Base-by-base conservation (phyloP, 805 yeast genomes). In the Saccharomyces paradoxus region DNA sequence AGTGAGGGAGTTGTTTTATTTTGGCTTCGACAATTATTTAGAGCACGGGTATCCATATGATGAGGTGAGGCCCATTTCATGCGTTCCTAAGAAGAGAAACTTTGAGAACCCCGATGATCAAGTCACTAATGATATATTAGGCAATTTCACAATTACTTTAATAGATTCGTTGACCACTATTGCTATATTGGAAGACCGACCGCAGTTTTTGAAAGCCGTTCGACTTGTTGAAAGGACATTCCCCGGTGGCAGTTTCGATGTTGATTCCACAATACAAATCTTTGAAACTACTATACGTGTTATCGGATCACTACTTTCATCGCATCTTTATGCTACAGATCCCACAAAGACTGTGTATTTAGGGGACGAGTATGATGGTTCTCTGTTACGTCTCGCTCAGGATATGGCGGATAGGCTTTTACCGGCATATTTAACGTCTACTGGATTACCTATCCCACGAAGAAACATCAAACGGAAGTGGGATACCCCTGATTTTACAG, bases 221-320 rank as follows among this genome's bases (percentile, higher is more conserved):
- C 64, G 68, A 0, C 63, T 78, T 24, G 71, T 81, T 9, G 67
- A 67, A 12, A 63, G 68, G 2, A 71, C 72, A 44, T 68, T 74
- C 9, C 58, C 59, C 7, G 41, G 44, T 21, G 53, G 41, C n/a
- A 64, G 73, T 50, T 89, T 89, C 64, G 77, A 81, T 44, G 76
- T 81, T 44, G 82, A 88, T 56, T 78, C 89, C 9, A 81, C 84
- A 1, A 85, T 91, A 0, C 97, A 91, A 64, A 95, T 91, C 1
- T 91, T 91, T 68, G 98, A 91, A 68, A 79, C 87, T 2, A 81
- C 89, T 4, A 91, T 92, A 17, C 71, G 98, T 44, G 80, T 88
- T 1, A 65, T 91, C 27, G 98, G 98, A 0, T 89, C 96, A 0
- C 73, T 91, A 30, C 64, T 91, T 24, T 83, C 92, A 1, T 81